Percentiles rank a stretch among this genome's conserved stretches.
Conservation (phyloP, 768 basidiomycete genomes). For the Russula foetens region DNA sequence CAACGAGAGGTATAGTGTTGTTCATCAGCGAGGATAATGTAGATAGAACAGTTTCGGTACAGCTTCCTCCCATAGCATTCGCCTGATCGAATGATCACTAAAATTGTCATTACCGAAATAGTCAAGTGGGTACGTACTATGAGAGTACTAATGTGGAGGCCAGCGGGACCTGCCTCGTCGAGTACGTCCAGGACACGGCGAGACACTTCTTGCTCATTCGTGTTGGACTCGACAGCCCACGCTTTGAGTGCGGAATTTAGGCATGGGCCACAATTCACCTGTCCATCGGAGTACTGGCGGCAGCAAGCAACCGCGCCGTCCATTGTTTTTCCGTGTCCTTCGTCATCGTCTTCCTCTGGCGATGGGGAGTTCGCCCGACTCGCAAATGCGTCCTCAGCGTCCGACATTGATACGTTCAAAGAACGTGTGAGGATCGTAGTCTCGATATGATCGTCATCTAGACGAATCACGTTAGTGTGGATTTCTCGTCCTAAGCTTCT, state of each 20-base stretch:
- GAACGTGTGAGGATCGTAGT: slow-evolving; percentile 48
- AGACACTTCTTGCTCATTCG: not conserved
- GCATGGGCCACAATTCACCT: slow-evolving; percentile 30
- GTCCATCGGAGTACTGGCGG: slow-evolving; percentile 19
- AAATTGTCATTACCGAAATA: not conserved
- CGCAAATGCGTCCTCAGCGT: not conserved
- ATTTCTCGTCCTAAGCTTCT: not conserved
- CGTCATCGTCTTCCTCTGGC: not conserved
- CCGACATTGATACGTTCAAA: not conserved
- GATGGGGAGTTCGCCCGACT: not conserved
- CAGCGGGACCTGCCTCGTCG: slow-evolving; percentile 16
- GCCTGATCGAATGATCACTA: not conserved
- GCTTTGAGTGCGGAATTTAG: slow-evolving; percentile 21
- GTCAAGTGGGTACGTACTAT: slow-evolving; percentile 23
- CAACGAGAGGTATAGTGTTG: slow-evolving; percentile 45
- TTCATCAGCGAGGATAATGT: slow-evolving; percentile 36
- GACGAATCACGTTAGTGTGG: not conserved
- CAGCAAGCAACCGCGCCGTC: slow-evolving; percentile 45
- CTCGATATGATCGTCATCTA: slow-evolving; percentile 84
- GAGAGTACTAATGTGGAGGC: slow-evolving; percentile 23
- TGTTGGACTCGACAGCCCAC: slow-evolving; percentile 19
- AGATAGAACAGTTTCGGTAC: slow-evolving; percentile 25
- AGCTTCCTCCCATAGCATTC: not conserved
- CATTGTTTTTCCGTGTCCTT: slow-evolving; percentile 37
- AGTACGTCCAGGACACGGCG: not conserved